A percentile compares a stretch with the other conserved stretches of the same genome.
Conservation (phyloP, 2,329 filamentous ascomycete species). For the Paraconiothyrium brasiliense region DNA sequence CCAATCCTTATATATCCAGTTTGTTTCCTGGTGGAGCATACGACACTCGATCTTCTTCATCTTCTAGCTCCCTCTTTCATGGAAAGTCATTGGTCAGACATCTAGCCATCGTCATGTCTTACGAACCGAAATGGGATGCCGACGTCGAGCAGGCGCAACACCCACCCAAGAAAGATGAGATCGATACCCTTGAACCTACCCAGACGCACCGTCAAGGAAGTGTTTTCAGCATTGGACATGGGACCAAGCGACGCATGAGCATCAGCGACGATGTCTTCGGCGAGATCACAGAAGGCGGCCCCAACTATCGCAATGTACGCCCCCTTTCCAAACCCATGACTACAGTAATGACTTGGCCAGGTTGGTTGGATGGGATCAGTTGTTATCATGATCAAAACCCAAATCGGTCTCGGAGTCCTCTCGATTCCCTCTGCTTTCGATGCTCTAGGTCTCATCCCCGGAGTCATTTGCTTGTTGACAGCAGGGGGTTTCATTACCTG, state of each 20-base stretch:
- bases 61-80: not conserved
- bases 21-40: not conserved
- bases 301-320: constrained; percentile 12
- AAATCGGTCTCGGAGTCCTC: constrained; percentile 49
- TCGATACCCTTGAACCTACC: constrained; percentile 11
- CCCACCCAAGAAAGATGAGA: constrained; percentile 1
- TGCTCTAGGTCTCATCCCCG: constrained; percentile 57
- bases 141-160: constrained; percentile 3
- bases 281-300: constrained; percentile 11
- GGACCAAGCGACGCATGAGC: constrained; percentile 10
- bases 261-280: constrained; percentile 15
- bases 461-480: constrained; percentile 54
- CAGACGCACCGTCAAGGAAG: constrained; percentile 16
- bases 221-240: constrained; percentile 14
- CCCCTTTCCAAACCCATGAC: not conserved
- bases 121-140: constrained; percentile 20
- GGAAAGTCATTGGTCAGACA: not conserved
- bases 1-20: constrained; percentile 4
- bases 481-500: constrained; percentile 57
- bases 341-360: constrained; percentile 1
- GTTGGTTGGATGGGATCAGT: constrained; percentile 20
- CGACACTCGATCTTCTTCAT: not conserved
- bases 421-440: constrained; percentile 58
- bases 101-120: constrained; percentile 15
- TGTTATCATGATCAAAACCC: constrained; percentile 24